Conservation (phyloP, 177 flowering plant genomes). For the Vitis hybrid region DNA sequence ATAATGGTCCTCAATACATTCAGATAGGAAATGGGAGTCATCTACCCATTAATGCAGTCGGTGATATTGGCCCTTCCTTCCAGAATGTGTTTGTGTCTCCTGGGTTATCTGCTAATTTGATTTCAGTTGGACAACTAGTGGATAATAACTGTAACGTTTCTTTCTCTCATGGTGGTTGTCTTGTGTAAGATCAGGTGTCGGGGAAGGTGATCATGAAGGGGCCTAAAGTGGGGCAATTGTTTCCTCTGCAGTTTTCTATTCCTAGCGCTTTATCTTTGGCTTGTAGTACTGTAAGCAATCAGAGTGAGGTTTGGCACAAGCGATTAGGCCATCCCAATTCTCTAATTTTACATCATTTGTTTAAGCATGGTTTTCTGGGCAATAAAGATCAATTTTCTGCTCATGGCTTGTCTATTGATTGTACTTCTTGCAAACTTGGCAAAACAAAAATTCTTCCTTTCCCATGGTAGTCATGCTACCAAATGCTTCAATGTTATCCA, state of each 20-base stretch:
- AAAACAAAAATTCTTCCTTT: constrained; percentile 9
- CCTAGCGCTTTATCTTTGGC: not conserved
- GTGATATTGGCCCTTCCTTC: not conserved
- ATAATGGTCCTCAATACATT: not conserved
- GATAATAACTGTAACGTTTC: constrained; percentile 14
- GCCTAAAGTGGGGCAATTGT: constrained; percentile 18
- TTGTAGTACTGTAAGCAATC: not conserved
- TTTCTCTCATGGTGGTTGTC: constrained; percentile 18
- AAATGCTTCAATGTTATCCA: not conserved
- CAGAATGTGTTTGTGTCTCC: constrained; percentile 10
- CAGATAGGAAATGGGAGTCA: not conserved
- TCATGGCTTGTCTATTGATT: constrained; percentile 2
- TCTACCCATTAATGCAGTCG: not conserved
- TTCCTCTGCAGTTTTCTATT: constrained; percentile 10
- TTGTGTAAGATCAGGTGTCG: constrained; percentile 17
- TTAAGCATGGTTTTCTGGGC: constrained; percentile 6
- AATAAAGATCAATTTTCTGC: not conserved
- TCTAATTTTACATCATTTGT: not conserved
- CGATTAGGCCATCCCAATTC: constrained; percentile 10
- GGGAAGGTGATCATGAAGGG: constrained; percentile 15
- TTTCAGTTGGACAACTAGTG: not conserved
- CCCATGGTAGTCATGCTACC: not conserved
- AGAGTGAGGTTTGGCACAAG: constrained; percentile 5
- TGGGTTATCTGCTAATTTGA: constrained; percentile 6
- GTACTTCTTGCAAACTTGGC: constrained; percentile 7